These are phyloP conservation scores for Suhomyces guaymorum DNA, from an alignment of 1,139 yeast genomes.

Conservation along the genomic window DNA sequence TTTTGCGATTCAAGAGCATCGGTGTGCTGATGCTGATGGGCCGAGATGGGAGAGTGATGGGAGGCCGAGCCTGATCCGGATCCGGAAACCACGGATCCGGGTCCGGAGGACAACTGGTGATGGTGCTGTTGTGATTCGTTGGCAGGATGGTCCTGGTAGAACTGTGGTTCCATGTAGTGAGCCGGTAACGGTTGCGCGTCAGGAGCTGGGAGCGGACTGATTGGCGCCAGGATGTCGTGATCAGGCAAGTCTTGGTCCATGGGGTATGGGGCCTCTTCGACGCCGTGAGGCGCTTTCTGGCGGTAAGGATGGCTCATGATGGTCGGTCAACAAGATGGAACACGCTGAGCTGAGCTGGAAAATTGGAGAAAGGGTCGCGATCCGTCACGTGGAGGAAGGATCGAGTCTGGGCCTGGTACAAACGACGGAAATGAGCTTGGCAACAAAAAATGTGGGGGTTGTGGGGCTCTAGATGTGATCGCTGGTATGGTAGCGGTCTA, in stretches of 20 bases:
- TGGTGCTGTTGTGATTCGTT: slow-evolving; percentile 2
- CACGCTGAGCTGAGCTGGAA: neutral
- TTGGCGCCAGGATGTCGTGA: slow-evolving; percentile 5
- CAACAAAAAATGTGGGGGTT: too few species aligned
- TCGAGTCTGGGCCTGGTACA: too few species aligned
- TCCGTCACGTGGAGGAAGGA: slow-evolving; percentile 5
- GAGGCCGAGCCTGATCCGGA: slow-evolving; percentile 6
- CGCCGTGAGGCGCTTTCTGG: slow-evolving; percentile 23
- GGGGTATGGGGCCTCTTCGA: slow-evolving; percentile 27
- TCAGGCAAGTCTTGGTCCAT: slow-evolving; percentile 9
- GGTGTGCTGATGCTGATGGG: neutral
- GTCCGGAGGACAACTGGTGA: slow-evolving; percentile 2
- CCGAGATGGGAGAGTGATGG: neutral
- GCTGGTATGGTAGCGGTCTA: too few species aligned
- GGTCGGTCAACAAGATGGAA: slow-evolving; percentile 4
- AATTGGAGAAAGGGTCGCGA: slow-evolving; percentile 1
- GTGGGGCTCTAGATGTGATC: too few species aligned
- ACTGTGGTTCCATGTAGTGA: slow-evolving; percentile 7
- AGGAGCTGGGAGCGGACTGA: slow-evolving; percentile 1
- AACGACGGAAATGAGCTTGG: too few species aligned
- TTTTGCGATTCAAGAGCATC: slow-evolving; percentile 1
- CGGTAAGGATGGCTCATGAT: slow-evolving; percentile 36
- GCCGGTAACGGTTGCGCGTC: neutral
- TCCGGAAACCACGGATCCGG: slow-evolving; percentile 8
- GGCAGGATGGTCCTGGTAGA: slow-evolving; percentile 4